Evolutionary conservation across 257 asterid genomes (phyloP), one percentile per base, ranked within the genome.

Genomic region (Petrea volubilis): DNA sequence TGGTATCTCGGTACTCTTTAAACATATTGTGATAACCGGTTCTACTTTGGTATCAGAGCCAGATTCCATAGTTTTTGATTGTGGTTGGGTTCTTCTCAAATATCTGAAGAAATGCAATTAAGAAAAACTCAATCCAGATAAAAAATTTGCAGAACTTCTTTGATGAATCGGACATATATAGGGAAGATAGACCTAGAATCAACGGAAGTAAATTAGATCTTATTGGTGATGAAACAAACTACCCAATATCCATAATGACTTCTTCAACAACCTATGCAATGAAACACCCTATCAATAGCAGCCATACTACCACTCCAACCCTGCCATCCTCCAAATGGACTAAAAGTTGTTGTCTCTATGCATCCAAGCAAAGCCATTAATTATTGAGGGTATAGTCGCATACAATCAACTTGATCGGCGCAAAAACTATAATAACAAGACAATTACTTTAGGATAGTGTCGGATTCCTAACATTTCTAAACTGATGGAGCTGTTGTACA

Each of bases 1-100:
- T 73, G 71, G 77, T 47, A 46, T 46, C 52, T 14, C 52, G 52
- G 52, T 46, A 46, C 21, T 46, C 52, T 46, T 46, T 46, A 21
- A 14, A 46, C 52, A 46, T 46, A 21, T 46, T 46, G 52, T 46
- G 52, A 46, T 46, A 46, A 15, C 52, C 52, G 7, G 52, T 46
- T 46, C 52, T 46, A 46, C 52, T 46, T 46, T 46, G 52, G 20
- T 46, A 46, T n/a, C 52, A 21, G 21, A 46, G n/a, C 52, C 52
- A 46, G 52, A 46, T 46, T 3, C 52, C 52, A n/a, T 46, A 46
- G 52, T 46, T 46, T 21, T 46, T 46, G 52, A 46, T 46, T 46
- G 52, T 46, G 7, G 52, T 46, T 15, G 52, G 52, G n/a, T 46
- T 46, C 52, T 46, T 46, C 52, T 46, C 52, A 46, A 46, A 46